phyloP scores from a whole-genome alignment of 2,329 filamentous ascomycete genomes.

The Cylindrodendrum hubeiense region DNA sequence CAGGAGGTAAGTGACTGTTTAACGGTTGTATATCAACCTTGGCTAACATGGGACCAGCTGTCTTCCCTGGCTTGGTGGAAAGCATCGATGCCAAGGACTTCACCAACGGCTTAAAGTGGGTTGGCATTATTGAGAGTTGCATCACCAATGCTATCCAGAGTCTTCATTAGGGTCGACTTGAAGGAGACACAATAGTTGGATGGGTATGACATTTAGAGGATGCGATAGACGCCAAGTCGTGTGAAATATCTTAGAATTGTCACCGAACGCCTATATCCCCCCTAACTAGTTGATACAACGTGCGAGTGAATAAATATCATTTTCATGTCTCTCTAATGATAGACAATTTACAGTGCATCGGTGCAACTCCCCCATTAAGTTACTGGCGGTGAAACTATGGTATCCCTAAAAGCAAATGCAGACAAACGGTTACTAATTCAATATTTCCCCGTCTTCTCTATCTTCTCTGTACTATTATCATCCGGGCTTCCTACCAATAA shows the following conservation, averaged over 20 bases:
- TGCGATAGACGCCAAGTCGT: background rate
- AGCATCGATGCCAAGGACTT: constrained; percentile 72
- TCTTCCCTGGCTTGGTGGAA: constrained; percentile 73
- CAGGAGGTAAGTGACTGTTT: constrained; percentile 69
- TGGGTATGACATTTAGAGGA: background rate
- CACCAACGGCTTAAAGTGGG: constrained; percentile 69
- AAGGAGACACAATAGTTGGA: background rate
- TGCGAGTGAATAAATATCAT: background rate
- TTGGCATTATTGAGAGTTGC: constrained; percentile 66
- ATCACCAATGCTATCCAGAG: constrained; percentile 61
- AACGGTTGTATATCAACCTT: too few relatives aligned
- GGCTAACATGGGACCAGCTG: constrained; percentile 54
- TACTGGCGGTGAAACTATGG: background rate
- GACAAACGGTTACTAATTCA: background rate
- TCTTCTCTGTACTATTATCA: background rate
- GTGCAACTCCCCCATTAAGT: background rate
- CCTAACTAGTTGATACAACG: background rate
- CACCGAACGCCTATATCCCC: background rate
- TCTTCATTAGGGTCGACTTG: constrained; percentile 36
- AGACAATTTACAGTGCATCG: background rate
- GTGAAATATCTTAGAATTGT: background rate
- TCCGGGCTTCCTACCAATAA: background rate
- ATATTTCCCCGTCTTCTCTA: background rate
- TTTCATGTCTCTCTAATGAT: background rate
- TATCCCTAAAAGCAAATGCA: background rate